Evolutionary conservation across 2,329 filamentous ascomycete genomes (phyloP), one percentile per base, ranked within the genome.

Genomic region (Trichothecium roseum): DNA sequence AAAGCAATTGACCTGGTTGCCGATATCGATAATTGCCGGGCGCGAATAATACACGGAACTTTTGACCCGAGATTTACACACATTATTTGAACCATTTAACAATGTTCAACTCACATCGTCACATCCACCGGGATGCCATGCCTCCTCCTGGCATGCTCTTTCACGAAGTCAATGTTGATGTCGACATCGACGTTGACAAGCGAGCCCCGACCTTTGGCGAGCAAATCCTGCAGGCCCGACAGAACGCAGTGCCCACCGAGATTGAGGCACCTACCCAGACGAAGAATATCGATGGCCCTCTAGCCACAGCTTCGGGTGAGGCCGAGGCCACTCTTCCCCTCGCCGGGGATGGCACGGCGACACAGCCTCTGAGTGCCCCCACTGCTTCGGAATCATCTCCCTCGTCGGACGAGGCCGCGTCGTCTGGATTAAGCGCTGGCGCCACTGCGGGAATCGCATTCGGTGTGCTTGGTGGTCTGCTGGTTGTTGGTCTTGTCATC

Each of bases 401-500:
- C 14, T 20, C 32, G 14, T 35, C 42, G 10, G 16, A 18, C 26
- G 32, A 30, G 22, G 22, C 24, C n/a, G 24, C 10, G 15, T 32
- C 28, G 8, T 33, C 44, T 12, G 49, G 52, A 7, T 48, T 44
- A 26, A 55, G 48, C 32, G 41, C 56, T 8, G 69, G 61, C 20
- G 54, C 61, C 29, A 91, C 86, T 58, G 88, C 86, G 30, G 91
- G 91, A 40, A 73, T 95, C 42, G 85, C 81, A 5, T 78, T 95
- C 52, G 88, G 87, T 50, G 75, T 93, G 32, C 60, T 95, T 22
- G 66, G 81, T 6, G 74, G 74, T 33, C 48, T 94, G 18, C 72
- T 80, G 22, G 57, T 80, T 3, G 54, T 91, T 18, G 74, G 77
- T 20, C 63, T 78, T n/a, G 54, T 83, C 16, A 66, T 83, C 15